These are phyloP conservation scores for Plasmodium gaboni DNA, from an alignment of 169 alveolate species.

Conservation along the genomic window DNA sequence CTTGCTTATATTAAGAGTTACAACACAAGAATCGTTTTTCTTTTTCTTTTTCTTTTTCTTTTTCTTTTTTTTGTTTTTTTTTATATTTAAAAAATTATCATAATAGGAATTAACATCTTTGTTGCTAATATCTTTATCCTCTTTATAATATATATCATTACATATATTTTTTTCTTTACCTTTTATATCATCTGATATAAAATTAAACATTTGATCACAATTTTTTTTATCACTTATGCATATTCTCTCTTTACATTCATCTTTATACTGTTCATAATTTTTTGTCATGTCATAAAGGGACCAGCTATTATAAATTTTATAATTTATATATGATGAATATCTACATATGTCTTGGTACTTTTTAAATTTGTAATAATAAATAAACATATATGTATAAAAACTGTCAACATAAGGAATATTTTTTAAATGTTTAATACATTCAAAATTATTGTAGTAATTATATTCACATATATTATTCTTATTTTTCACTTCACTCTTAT, in stretches of 20 bases:
- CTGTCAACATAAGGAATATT: conserved; percentile 39
- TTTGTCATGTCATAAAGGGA: background rate
- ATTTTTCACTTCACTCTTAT: too few species aligned
- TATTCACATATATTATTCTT: too few species aligned
- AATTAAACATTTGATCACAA: too few species aligned
- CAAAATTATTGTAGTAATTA: conserved; percentile 10
- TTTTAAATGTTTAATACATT: conserved; percentile 7
- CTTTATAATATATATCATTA: background rate
- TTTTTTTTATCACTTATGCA: too few species aligned
- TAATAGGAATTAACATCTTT: too few species aligned
- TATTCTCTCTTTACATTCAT: too few species aligned
- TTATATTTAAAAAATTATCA: background rate
- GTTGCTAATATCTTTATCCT: background rate
- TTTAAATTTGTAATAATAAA: conserved; percentile 29
- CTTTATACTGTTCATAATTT: too few species aligned
- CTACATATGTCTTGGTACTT: background rate
- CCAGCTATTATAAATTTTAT: background rate
- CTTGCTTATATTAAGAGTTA: conserved; percentile 29
- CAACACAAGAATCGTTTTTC: background rate
- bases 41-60: background rate
- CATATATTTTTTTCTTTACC: background rate
- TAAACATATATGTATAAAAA: conserved; percentile 28
- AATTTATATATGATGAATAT: background rate
- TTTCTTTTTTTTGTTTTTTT: background rate
- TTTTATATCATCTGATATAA: too few species aligned